Percentiles rank a stretch among this genome's conserved stretches.
Conservation (phyloP, 1,284 basidiomycete genomes). For the Tetrapyrgos nigripes region DNA sequence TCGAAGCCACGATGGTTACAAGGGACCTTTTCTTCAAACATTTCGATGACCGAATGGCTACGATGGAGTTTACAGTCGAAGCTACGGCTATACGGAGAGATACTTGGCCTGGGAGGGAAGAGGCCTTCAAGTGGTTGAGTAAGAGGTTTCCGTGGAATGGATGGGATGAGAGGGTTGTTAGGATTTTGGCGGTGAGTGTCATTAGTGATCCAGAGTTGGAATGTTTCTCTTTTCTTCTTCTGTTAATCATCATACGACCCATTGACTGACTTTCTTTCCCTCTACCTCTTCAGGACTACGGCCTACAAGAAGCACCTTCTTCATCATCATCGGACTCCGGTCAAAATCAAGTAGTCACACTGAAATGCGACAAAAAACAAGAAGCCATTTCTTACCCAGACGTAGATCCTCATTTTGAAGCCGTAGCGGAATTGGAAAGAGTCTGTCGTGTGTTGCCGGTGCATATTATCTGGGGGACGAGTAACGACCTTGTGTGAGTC, state of each 20-base stretch:
- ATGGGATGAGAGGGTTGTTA: constrained; percentile 46
- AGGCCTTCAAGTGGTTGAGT: constrained; percentile 44
- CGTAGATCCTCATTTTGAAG: constrained; percentile 47
- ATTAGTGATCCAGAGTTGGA: constrained; percentile 12
- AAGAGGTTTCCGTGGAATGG: constrained; percentile 47
- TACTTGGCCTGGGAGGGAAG: constrained; percentile 40
- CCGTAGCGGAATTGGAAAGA: constrained; percentile 35
- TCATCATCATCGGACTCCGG: constrained; percentile 26
- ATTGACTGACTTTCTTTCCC: not conserved
- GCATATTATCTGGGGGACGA: constrained; percentile 48
- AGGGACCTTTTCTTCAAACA: constrained; percentile 33
- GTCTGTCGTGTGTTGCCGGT: constrained; percentile 42
- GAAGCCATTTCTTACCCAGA: constrained; percentile 51
- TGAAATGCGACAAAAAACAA: constrained; percentile 48
- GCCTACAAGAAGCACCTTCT: constrained; percentile 30
- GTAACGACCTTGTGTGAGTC: constrained; percentile 45
- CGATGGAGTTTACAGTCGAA: constrained; percentile 42
- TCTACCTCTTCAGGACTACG: constrained; percentile 20
- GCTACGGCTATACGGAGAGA: constrained; percentile 42
- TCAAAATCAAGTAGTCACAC: constrained; percentile 36
- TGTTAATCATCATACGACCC: not conserved
- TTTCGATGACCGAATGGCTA: constrained; percentile 40
- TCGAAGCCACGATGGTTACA: constrained; percentile 49
- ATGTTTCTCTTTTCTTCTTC: not conserved
- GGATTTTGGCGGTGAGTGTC: constrained; percentile 41